Evolutionary conservation across 371 early-diverging fungal species (phyloP), one percentile per base, ranked within the genome.

Genomic region (Apophysomyces trapeziformis): DNA sequence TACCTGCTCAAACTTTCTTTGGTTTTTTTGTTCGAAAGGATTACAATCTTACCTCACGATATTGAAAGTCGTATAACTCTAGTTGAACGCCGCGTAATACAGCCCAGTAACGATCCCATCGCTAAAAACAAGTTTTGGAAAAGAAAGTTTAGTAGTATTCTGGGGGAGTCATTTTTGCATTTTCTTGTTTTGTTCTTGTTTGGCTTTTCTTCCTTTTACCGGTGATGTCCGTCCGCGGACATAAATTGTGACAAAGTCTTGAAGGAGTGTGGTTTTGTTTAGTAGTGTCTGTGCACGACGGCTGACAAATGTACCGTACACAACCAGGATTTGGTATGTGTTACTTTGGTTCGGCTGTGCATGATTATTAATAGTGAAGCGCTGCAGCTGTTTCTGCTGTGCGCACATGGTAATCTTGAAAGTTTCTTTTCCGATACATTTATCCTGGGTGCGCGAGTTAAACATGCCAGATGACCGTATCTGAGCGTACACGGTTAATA

Each of bases 101-200:
- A n/a, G 73, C 76, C 76, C 76, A 76, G 41, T 72, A 76, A 13
- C 76, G 47, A 38, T 70, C 73, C 69, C 70, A 70, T 65, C 71
- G 50, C 76, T 76, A 46, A 38, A 38, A n/a, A 16, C 4, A 13
- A 41, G 37, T n/a, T 38, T 37, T 47, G 41, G 43, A 47, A 38
- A 16, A 7, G 21, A 1, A 8, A 39, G 35, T 21, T n/a, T 64
- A 21, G 16, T 9, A 8, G 3, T 62, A 26, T 26, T 26, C 32
- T 3, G 32, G 3, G 2, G 32, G 2, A 3, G 32, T 26, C 32
- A 26, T 2, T 26, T 26, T 26, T 2, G 32, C 32, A 1, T 26
- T 26, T 26, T 26, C 32, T 26, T 26, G 0, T 26, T 26, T 26
- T 26, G 32, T 1, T 26, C 2, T 26, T 26, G 32, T 26, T 26